A percentile compares a stretch with the other conserved stretches of the same genome.
These are phyloP conservation scores for Rhododendron kiyosumense DNA, from an alignment of 148 eudicot genomes.

Conservation along the genomic window DNA sequence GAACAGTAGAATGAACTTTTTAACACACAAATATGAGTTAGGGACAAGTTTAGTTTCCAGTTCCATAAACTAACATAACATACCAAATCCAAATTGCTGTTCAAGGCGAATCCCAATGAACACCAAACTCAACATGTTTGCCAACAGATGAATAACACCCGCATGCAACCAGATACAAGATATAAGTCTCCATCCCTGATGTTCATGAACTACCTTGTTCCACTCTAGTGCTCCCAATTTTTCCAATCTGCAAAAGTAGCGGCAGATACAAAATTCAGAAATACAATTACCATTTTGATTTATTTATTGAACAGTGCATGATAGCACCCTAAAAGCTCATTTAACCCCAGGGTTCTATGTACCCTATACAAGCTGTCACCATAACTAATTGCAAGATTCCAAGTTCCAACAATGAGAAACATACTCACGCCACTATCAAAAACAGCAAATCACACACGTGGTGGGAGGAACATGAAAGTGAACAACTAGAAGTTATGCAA, in stretches of 20 bases:
- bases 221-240: constrained; percentile 75
- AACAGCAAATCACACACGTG: neutral
- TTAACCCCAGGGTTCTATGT: neutral
- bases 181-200: constrained; percentile 87
- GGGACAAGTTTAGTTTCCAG: neutral
- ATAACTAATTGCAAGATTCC: neutral
- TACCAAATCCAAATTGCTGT: constrained; percentile 94
- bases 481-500: neutral
- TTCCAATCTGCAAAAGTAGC: constrained; percentile 47
- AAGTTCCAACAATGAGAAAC: neutral
- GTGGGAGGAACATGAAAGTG: neutral
- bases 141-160: constrained; percentile 79
- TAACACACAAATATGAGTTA: neutral
- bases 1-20: neutral
- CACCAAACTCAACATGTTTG: constrained; percentile 85
- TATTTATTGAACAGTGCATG: neutral
- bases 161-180: constrained; percentile 92
- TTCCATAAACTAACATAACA: neutral
- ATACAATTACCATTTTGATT: neutral
- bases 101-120: constrained; percentile 93
- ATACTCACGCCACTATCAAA: neutral
- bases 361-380: neutral
- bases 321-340: neutral
- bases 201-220: constrained; percentile 58
- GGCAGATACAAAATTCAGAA: neutral